These are phyloP conservation scores for Penicillium coffeae DNA, from an alignment of 495 filamentous ascomycete genomes.

Conservation along the genomic window DNA sequence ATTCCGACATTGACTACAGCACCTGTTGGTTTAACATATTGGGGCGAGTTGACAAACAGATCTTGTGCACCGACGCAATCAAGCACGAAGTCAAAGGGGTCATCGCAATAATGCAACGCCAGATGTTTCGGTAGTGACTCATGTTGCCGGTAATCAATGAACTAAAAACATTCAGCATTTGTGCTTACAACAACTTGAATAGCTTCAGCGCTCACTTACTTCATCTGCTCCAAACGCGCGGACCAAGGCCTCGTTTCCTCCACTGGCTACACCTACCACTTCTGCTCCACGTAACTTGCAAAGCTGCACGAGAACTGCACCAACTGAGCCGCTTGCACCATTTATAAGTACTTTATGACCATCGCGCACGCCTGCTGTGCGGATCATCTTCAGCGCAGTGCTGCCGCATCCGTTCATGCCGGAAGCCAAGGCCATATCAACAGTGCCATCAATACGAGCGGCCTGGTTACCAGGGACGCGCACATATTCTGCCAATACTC, in stretches of 20 bases:
- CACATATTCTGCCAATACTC: conserved; percentile 19
- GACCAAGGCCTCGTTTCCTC: conserved; percentile 22
- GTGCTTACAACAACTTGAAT: background rate
- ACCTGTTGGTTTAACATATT: conserved; percentile 33
- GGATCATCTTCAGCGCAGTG: conserved; percentile 22
- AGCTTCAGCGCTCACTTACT: conserved; percentile 1
- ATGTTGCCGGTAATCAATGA: conserved; percentile 33
- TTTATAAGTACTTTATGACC: conserved; percentile 23
- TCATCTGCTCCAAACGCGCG: conserved; percentile 21
- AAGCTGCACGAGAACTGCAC: conserved; percentile 18
- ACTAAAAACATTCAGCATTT: conserved; percentile 14
- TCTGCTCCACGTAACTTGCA: conserved; percentile 21
- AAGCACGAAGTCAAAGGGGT: conserved; percentile 35
- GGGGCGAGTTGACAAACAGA: conserved; percentile 25
- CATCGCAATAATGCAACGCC: conserved; percentile 17
- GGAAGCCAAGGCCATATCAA: conserved; percentile 24
- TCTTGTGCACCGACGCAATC: conserved; percentile 35
- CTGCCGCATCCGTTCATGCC: conserved; percentile 20
- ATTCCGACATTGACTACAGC: conserved; percentile 35
- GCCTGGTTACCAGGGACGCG: conserved; percentile 11
- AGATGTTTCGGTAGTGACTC: conserved; percentile 22
- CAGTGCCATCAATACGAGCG: conserved; percentile 1
- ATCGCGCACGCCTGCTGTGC: conserved; percentile 19
- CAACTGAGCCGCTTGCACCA: conserved; percentile 25
- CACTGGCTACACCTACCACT: conserved; percentile 23